Percentiles rank a stretch among this genome's conserved stretches.
phyloP scores from a whole-genome alignment of 192 early-diverging fungal genomes.

The Coemansia sp. region DNA sequence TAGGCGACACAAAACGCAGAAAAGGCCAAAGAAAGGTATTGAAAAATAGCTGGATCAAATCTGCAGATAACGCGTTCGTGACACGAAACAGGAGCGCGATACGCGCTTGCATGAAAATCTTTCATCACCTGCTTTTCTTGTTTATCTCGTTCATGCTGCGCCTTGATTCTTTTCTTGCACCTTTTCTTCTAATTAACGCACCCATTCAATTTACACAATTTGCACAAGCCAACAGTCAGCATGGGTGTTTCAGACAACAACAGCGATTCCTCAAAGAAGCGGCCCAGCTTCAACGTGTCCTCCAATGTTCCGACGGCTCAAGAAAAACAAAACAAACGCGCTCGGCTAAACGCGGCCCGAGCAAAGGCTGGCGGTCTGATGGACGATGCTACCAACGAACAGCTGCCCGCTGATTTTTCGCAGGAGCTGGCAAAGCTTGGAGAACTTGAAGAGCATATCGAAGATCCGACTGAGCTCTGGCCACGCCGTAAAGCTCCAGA shows the following conservation, averaged over 20 bases:
- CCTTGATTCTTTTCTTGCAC: neutral
- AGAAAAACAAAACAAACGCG: slow-evolving; percentile 36
- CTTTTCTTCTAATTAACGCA: neutral
- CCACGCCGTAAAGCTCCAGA: slow-evolving; percentile 26
- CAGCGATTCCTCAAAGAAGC: slow-evolving; percentile 10
- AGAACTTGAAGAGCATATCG: slow-evolving; percentile 21
- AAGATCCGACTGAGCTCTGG: slow-evolving; percentile 28
- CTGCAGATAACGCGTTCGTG: neutral
- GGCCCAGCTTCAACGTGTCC: slow-evolving; percentile 28
- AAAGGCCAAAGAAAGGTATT: too few relatives aligned
- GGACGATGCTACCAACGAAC: slow-evolving; percentile 21
- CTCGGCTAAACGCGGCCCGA: slow-evolving; percentile 34
- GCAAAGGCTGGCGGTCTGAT: slow-evolving; percentile 23
- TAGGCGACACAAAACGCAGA: too few relatives aligned
- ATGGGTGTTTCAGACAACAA: slow-evolving; percentile 4
- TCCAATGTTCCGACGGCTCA: slow-evolving; percentile 23
- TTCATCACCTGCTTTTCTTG: neutral
- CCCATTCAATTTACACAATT: neutral
- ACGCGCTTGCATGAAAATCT: neutral
- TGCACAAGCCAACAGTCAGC: neutral
- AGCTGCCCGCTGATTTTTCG: slow-evolving; percentile 48
- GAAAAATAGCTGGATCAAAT: neutral
- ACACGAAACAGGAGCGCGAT: neutral
- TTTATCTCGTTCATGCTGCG: neutral
- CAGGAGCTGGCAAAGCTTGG: slow-evolving; percentile 52